These are phyloP conservation scores for Russula vinacea DNA, from an alignment of 768 basidiomycete species.

Conservation along the genomic window DNA sequence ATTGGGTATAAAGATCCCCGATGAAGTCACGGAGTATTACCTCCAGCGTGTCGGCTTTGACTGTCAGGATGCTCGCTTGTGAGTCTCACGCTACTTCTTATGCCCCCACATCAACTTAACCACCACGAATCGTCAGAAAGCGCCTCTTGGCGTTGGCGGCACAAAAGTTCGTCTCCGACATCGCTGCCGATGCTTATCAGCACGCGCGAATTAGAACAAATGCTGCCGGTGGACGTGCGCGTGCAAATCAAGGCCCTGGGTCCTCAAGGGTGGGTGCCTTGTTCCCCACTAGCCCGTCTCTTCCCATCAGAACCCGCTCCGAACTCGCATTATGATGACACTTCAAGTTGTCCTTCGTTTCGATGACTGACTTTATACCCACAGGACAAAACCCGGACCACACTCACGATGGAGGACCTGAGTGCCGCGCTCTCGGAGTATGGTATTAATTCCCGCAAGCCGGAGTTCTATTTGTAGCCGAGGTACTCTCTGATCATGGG, in stretches of 20 bases:
- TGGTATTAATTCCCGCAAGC: conserved; percentile 90
- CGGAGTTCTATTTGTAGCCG: conserved; percentile 81
- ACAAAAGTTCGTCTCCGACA: conserved; percentile 97
- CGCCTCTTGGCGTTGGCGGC: conserved; percentile 92
- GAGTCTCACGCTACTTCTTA: conserved; percentile 34
- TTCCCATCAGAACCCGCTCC: neutral
- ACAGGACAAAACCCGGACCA: conserved; percentile 88
- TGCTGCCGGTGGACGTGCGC: conserved; percentile 68
- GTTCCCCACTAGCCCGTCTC: neutral
- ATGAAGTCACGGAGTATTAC: conserved; percentile 97
- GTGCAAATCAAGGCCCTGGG: conserved; percentile 60
- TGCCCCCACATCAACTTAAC: neutral
- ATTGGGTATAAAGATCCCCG: conserved; percentile 67
- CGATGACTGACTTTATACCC: neutral
- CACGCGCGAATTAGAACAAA: conserved; percentile 95
- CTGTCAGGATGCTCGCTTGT: conserved; percentile 91
- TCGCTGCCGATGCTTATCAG: conserved; percentile 94
- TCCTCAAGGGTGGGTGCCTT: conserved; percentile 58
- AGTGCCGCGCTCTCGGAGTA: conserved; percentile 92
- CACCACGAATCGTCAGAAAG: conserved; percentile 53
- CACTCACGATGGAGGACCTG: conserved; percentile 96
- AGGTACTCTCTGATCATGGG: conserved; percentile 15
- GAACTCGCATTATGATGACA: too few species aligned
- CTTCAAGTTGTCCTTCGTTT: neutral
- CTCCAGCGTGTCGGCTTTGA: conserved; percentile 95